Conservation (phyloP, 768 basidiomycete species). For the Tricholoma matsutake region DNA sequence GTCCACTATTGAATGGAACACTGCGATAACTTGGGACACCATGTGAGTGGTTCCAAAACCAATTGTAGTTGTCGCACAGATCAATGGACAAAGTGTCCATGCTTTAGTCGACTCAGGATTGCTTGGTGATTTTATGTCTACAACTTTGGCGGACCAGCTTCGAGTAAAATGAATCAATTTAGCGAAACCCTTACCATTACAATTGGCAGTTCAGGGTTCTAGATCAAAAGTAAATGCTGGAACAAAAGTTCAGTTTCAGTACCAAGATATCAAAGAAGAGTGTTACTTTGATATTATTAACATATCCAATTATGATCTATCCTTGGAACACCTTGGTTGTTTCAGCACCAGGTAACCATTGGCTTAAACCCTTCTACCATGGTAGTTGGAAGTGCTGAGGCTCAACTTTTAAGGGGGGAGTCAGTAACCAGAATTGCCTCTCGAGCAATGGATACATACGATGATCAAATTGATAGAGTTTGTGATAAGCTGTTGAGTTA, state of each 20-base stretch:
- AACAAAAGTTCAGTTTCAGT: no score
- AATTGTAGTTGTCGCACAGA: neutral
- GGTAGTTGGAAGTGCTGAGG: conserved; percentile 6
- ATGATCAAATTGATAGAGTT: conserved; percentile 13
- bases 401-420: conserved; percentile 18
- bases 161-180: neutral
- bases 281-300: conserved; percentile 36
- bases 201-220: no score
- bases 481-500: conserved; percentile 17
- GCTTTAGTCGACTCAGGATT: neutral
- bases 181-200: neutral
- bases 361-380: conserved; percentile 25
- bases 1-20: neutral
- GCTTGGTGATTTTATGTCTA: conserved; percentile 1
- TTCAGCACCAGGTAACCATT: conserved; percentile 26
- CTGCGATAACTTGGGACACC: neutral
- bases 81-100: neutral
- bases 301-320: conserved; percentile 37
- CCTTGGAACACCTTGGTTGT: conserved; percentile 34
- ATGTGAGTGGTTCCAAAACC: neutral
- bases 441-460: conserved; percentile 1
- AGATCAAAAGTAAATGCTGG: no score
- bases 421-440: conserved; percentile 7
- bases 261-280: conserved; percentile 6
- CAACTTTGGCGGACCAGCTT: neutral